These are phyloP conservation scores for Moesziomyces aphidis DNA, from an alignment of 1,284 basidiomycete genomes.

Conservation along the genomic window DNA sequence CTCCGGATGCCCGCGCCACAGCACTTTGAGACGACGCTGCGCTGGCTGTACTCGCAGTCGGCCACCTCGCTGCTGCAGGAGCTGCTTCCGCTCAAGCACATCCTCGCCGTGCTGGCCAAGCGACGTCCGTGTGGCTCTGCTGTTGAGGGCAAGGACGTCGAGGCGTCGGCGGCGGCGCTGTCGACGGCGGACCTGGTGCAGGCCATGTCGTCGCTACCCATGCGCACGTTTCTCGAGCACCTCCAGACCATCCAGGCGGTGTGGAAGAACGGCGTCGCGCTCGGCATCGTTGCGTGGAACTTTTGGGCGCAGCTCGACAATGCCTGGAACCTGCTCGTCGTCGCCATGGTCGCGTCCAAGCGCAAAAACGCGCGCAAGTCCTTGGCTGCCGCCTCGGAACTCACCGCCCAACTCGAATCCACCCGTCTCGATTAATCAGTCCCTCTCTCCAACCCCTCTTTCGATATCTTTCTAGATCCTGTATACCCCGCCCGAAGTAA, in stretches of 20 bases:
- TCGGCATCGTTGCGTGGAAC: conserved; percentile 38
- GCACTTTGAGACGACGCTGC: conserved; percentile 32
- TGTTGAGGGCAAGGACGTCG: too few species aligned
- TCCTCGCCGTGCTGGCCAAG: conserved; percentile 22
- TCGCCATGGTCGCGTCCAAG: conserved; percentile 29
- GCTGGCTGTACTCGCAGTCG: conserved; percentile 43
- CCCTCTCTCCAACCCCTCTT: conserved; percentile 1
- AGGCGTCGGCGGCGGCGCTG: conserved; percentile 1
- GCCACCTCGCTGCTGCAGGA: conserved; percentile 36
- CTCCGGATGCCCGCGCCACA: conserved; percentile 27
- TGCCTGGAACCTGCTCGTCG: conserved; percentile 38
- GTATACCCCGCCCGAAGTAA: neutral
- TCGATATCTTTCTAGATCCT: neutral
- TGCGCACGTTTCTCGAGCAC: conserved; percentile 23
- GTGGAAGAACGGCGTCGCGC: conserved; percentile 50
- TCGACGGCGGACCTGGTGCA: conserved; percentile 23
- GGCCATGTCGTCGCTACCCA: conserved; percentile 38
- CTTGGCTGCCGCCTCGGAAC: conserved; percentile 3
- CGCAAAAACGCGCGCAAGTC: conserved; percentile 3
- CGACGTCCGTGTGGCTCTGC: conserved; percentile 2
- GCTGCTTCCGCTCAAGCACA: conserved; percentile 37
- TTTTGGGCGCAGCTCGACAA: conserved; percentile 44
- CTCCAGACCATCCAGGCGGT: conserved; percentile 38
- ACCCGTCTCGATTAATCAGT: conserved; percentile 14
- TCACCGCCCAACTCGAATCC: conserved; percentile 16